Conservation (phyloP, 768 basidiomycete genomes). For the Leccinum barrowsii region DNA sequence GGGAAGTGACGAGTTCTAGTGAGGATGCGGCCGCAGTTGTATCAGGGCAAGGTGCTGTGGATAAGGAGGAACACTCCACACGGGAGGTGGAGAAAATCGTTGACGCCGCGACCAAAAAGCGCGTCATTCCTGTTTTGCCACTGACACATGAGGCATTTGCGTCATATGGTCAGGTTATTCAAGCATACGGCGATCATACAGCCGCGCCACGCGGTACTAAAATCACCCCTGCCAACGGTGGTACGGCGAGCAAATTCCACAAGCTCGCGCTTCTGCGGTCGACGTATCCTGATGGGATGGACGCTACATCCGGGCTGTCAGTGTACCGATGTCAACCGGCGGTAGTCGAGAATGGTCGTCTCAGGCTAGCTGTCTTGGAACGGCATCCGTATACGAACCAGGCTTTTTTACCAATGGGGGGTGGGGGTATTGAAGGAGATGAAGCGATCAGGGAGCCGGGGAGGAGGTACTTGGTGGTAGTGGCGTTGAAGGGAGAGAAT, state of each 20-base stretch:
- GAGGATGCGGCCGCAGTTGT: slow-evolving; percentile 7
- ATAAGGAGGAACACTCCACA: slow-evolving; percentile 1
- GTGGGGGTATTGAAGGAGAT: slow-evolving; percentile 39
- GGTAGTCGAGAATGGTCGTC: slow-evolving; percentile 42
- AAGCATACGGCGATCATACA: slow-evolving; percentile 71
- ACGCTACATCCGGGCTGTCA: slow-evolving; percentile 68
- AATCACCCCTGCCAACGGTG: slow-evolving; percentile 82
- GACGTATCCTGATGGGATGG: slow-evolving; percentile 56
- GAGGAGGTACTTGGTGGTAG: slow-evolving; percentile 75
- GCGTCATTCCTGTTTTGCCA: slow-evolving; percentile 52
- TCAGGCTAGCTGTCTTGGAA: slow-evolving; percentile 74
- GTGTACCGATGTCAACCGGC: slow-evolving; percentile 77
- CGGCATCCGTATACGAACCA: slow-evolving; percentile 89
- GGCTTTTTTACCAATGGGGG: slow-evolving; percentile 93
- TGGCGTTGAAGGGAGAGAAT: slow-evolving; percentile 72
- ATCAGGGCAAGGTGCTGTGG: slow-evolving; percentile 3
- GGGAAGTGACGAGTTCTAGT: slow-evolving; percentile 31
- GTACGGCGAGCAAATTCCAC: slow-evolving; percentile 91
- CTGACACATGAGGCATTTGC: slow-evolving; percentile 85
- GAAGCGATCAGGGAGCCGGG: slow-evolving; percentile 46
- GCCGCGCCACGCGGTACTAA: slow-evolving; percentile 66
- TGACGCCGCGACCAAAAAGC: slow-evolving; percentile 14
- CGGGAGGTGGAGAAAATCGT: background rate
- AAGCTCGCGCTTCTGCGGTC: slow-evolving; percentile 71
- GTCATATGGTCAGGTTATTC: slow-evolving; percentile 87